These are phyloP conservation scores for Grosmannia penicillata DNA, from an alignment of 2,329 filamentous ascomycete genomes.

Conservation along the genomic window DNA sequence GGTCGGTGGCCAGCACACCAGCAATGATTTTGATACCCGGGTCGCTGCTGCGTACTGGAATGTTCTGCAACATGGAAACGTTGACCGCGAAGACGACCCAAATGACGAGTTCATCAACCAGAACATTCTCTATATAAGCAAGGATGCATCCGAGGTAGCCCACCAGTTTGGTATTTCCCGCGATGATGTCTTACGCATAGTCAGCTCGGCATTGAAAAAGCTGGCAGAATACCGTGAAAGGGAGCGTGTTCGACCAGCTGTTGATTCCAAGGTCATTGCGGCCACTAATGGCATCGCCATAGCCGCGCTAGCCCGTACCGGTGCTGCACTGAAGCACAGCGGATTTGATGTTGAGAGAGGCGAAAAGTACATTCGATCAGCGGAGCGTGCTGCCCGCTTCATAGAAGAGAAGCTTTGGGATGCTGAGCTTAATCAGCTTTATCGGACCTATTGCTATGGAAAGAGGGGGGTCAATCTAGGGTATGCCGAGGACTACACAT, in stretches of 20 bases:
- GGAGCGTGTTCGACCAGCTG: conserved; percentile 58
- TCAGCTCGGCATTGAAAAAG: conserved; percentile 51
- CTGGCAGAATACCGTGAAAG: conserved; percentile 57
- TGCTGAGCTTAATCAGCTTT: conserved; percentile 42
- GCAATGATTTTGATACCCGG: conserved; percentile 42
- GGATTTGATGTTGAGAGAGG: conserved; percentile 40
- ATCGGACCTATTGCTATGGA: conserved; percentile 58
- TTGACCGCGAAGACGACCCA: conserved; percentile 66
- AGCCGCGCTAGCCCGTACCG: conserved; percentile 61
- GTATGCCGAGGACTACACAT: conserved; percentile 93
- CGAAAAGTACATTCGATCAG: conserved; percentile 46
- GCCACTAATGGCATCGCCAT: conserved; percentile 85
- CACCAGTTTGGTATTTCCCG: conserved; percentile 60
- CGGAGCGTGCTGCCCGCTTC: conserved; percentile 55
- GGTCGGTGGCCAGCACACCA: conserved; percentile 31
- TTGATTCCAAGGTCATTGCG: conserved; percentile 81
- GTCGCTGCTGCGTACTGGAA: conserved; percentile 77
- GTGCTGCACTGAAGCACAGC: conserved; percentile 44
- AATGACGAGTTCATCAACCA: conserved; percentile 92
- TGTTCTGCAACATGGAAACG: conserved; percentile 71
- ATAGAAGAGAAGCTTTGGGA: conserved; percentile 65
- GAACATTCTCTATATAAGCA: conserved; percentile 67
- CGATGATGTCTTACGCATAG: conserved; percentile 51
- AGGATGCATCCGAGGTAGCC: conserved; percentile 53
- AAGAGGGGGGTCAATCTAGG: conserved; percentile 48